Base-by-base conservation (phyloP, 495 filamentous ascomycete genomes). In the Apodospora peruviana region DNA sequence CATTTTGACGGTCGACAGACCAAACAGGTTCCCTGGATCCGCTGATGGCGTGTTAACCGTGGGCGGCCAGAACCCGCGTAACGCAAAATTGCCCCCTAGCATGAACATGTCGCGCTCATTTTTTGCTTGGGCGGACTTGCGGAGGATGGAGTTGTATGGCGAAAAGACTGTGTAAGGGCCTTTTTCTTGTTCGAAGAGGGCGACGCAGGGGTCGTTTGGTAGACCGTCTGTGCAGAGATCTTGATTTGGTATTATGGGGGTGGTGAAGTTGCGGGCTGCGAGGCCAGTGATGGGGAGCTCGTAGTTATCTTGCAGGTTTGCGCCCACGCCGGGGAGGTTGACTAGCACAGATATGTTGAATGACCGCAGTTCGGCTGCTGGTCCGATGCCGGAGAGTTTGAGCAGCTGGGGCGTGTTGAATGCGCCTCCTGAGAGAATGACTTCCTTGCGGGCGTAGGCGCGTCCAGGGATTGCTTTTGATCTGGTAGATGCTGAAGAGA, bases 351-450 rank as follows among this genome's bases (percentile, higher is more conserved):
- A 54, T 34, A 83, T 80, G 10, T 59, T 59, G 47, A 73, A 66
- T 35, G 72, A 65, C 1, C 59, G 46, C 11, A 81, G 62, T 37
- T 81, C 75, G 0, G 67, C 64, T 8, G 64, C 67, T 0, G 75
- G 68, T 0, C 80, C 79, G 42, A 83, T 73, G 10, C 78, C 79
- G 17, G 68, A 75, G 3, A 77, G 73, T 48, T 79, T 74, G 10
- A 83, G 62, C 14, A 82, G 70, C 35, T 79, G 71, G 17, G 79
- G 79, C 19, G 74, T 72, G 66, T 78, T 79, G 62, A 80, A 81
- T n/a, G 75, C 66, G 2, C 79, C 79, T 7, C 69, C 71, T 1
- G 72, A 69, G 29, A 82, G 56, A 37, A 83, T 73, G 36, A 80
- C 69, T 39, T 83, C 79, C 38, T 58, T 61, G 22, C 50, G 47